These are phyloP conservation scores for Geosiphon pyriformis DNA, from an alignment of 192 early-diverging fungal genomes.

Conservation along the genomic window DNA sequence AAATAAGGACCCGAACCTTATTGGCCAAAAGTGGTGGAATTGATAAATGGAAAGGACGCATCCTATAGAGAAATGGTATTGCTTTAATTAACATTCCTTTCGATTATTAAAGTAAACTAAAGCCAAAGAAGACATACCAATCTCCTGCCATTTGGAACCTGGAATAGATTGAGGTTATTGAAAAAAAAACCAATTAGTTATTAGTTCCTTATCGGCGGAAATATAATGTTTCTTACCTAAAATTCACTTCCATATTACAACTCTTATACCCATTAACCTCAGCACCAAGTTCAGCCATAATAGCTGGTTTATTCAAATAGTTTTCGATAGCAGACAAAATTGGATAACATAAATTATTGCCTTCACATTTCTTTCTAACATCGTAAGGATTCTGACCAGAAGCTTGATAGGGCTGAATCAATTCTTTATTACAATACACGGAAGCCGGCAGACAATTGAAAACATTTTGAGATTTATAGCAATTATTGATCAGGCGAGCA, in stretches of 20 bases:
- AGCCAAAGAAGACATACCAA: slow-evolving; percentile 34
- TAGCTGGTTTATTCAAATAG: slow-evolving; percentile 73
- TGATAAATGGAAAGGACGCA: slow-evolving; percentile 70
- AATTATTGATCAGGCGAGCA: slow-evolving; percentile 64
- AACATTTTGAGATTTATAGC: slow-evolving; percentile 76
- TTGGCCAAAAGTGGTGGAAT: slow-evolving; percentile 69
- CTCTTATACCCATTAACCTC: slow-evolving; percentile 58
- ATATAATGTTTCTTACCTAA: slow-evolving; percentile 68
- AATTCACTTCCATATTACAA: slow-evolving; percentile 83
- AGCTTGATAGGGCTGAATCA: slow-evolving; percentile 73
- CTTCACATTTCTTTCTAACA: slow-evolving; percentile 80
- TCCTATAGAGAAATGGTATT: slow-evolving; percentile 44
- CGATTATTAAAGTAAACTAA: background rate
- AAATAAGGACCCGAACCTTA: slow-evolving; percentile 80
- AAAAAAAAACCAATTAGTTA: no score
- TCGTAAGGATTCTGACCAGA: slow-evolving; percentile 92
- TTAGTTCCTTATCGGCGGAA: no score
- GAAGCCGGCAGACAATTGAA: slow-evolving; percentile 79
- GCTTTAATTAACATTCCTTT: background rate
- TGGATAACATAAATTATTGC: slow-evolving; percentile 81
- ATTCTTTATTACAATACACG: slow-evolving; percentile 80
- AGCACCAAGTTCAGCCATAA: slow-evolving; percentile 72
- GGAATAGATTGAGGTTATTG: no score
- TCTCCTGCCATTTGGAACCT: slow-evolving; percentile 80
- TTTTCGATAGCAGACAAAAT: slow-evolving; percentile 73